These are phyloP conservation scores for Colletotrichum sp. DNA, from an alignment of 2,329 filamentous ascomycete species.

Conservation along the genomic window DNA sequence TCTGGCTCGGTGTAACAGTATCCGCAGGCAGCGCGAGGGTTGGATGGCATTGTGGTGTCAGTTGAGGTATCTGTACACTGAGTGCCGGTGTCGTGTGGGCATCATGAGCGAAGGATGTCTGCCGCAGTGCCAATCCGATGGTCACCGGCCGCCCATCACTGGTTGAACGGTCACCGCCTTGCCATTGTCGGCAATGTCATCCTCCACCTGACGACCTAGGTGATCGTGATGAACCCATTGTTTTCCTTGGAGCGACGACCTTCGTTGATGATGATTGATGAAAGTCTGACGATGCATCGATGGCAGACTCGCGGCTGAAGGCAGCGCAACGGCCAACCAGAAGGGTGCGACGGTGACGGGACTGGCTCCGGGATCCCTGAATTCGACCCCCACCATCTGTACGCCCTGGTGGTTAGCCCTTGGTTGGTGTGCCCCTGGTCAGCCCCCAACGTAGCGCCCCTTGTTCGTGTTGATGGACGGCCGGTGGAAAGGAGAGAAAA, in stretches of 20 bases:
- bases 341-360: not conserved
- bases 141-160: not conserved
- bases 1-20: not conserved
- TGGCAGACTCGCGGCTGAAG: not conserved
- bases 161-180: not conserved
- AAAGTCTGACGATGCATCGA: not conserved
- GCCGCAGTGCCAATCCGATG: not conserved
- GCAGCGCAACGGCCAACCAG: not conserved
- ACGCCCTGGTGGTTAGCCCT: not conserved
- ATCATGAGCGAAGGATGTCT: not conserved
- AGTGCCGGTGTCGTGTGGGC: not conserved
- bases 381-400: not conserved
- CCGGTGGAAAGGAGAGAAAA: not conserved
- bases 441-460: not conserved
- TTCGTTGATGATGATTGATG: not conserved
- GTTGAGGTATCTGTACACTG: not conserved
- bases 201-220: not conserved
- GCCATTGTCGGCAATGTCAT: not conserved
- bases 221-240: not conserved
- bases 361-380: constrained; percentile 8
- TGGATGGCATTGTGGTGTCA: not conserved
- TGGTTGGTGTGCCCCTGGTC: not conserved
- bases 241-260: not conserved
- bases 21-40: not conserved
- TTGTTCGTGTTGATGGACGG: not conserved